Base-by-base conservation (phyloP, 1,284 basidiomycete species). In the Cryptococcus sp. region DNA sequence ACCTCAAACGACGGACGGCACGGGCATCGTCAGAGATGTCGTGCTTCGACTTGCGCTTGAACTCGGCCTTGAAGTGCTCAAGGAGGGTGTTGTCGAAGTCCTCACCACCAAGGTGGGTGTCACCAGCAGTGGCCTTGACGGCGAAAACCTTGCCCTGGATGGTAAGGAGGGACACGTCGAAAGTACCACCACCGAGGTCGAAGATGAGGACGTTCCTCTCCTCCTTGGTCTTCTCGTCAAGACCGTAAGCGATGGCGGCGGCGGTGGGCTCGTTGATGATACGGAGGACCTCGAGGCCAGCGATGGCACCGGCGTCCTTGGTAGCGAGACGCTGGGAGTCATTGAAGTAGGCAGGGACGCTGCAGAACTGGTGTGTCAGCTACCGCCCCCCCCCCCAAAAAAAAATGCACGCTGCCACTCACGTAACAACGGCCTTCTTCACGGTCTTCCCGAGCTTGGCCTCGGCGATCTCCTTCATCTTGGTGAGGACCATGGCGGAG, bases 191-290 rank as follows among this genome's bases (percentile, higher is more conserved):
- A 77, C 95, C 95, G 62, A 99, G 84, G 83, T 99, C 95, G 85
- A 97, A 99, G 79, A 99, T 98, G 78, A 99, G 87, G 61, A 99
- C 95, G 78, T 95, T 97, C 83, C 93, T 93, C 85, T 98, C 93
- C 62, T 84, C 81, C 80, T 89, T 89, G 69, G 87, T 85, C 76
- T 80, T 80, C 79, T 93, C 86, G 71, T 83, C 83, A 59, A 85
- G 81, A 78, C 83, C 83, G 77, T 82, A 82, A 51, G 79, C 79
- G 59, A 80, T 80, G 63, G 79, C 79, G 57, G 79, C 79, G 55
- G 79, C 79, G 62, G 79, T 80, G 55, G 79, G 79, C 74, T 85
- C 83, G 81, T 85, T 85, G 82, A 85, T 84, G 82, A 85, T 84
- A 77, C 83, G 83, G 76, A 85, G 82, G 64, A 85, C 83, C 67